Percentiles rank a stretch among this genome's conserved stretches.
Conservation (phyloP, 2,329 filamentous ascomycete species). For the Colletotrichum acutatum region DNA sequence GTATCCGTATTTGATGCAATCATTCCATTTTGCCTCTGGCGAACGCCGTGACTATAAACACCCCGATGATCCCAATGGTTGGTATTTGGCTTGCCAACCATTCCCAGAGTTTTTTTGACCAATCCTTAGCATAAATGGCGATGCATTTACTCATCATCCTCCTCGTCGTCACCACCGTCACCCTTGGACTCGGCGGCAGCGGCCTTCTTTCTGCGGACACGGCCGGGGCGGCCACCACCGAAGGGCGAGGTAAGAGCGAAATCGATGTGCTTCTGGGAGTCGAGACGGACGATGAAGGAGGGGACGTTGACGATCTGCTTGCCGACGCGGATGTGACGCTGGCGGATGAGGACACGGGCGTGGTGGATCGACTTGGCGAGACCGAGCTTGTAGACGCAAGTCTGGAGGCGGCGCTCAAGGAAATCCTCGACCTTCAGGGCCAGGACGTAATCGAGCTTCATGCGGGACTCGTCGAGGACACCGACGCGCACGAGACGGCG, state of each 20-base stretch:
- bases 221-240: conserved; percentile 94
- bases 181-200: conserved; percentile 86
- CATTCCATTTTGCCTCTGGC: conserved; percentile 60
- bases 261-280: conserved; percentile 99
- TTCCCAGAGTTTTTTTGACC: conserved; percentile 37
- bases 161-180: conserved; percentile 83
- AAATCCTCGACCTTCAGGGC: conserved; percentile 99
- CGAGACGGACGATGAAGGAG: conserved; percentile 99
- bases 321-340: conserved; percentile 99
- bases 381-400: conserved; percentile 99
- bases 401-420: conserved; percentile 99
- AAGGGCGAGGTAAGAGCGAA: conserved; percentile 98
- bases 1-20: conserved; percentile 41
- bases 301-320: conserved; percentile 99
- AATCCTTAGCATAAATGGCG: conserved; percentile 35
- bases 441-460: conserved; percentile 99
- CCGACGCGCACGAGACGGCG: conserved; percentile 99
- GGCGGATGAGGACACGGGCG: conserved; percentile 99
- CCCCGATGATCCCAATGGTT: conserved; percentile 49
- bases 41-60: conserved; percentile 65
- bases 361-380: conserved; percentile 99
- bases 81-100: conserved; percentile 46
- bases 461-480: conserved; percentile 99
- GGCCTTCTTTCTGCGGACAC: conserved; percentile 99
- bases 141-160: conserved; percentile 78